Evolutionary conservation across 768 basidiomycete genomes (phyloP).

Genomic region (Paxillus involutus): DNA sequence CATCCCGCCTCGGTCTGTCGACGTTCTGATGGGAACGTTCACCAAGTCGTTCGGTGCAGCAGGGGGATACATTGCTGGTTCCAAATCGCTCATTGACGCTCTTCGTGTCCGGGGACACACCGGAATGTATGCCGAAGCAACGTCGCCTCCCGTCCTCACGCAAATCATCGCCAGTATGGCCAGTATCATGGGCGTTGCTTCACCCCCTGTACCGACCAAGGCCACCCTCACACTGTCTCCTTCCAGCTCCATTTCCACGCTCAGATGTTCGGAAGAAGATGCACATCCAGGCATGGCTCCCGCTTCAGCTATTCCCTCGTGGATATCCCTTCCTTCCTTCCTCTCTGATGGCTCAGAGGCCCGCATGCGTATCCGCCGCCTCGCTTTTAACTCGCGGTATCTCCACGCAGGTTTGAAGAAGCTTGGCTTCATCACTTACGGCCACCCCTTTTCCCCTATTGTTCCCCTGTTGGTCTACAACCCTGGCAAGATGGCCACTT

Average conservation of each 20-base stretch:
- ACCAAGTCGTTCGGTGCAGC: conserved; percentile 94
- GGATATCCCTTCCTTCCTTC: conserved; percentile 72
- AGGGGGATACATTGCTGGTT: conserved; percentile 92
- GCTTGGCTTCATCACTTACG: conserved; percentile 96
- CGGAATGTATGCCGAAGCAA: conserved; percentile 84
- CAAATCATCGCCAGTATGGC: conserved; percentile 93
- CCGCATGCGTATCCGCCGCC: conserved; percentile 71
- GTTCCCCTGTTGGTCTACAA: conserved; percentile 91
- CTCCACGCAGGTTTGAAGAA: conserved; percentile 82
- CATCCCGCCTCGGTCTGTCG: conserved; percentile 75
- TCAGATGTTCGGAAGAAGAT: conserved; percentile 40
- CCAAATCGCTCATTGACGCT: conserved; percentile 74
- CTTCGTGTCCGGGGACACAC: conserved; percentile 82
- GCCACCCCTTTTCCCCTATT: conserved; percentile 88
- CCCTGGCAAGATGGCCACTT: conserved; percentile 91
- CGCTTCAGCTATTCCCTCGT: conserved; percentile 62
- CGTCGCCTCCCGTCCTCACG: conserved; percentile 87
- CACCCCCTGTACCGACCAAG: conserved; percentile 34
- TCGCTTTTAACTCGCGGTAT: conserved; percentile 96
- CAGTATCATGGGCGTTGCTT: conserved; percentile 88
- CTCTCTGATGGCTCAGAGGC: conserved; percentile 88
- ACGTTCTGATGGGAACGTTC: conserved; percentile 98
- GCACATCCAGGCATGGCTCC: conserved; percentile 71
- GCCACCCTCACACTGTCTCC: conserved; percentile 25
- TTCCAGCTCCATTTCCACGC: conserved; percentile 28